Evolutionary conservation across 2,329 filamentous ascomycete genomes (phyloP).

Genomic region (Claviceps sp.): DNA sequence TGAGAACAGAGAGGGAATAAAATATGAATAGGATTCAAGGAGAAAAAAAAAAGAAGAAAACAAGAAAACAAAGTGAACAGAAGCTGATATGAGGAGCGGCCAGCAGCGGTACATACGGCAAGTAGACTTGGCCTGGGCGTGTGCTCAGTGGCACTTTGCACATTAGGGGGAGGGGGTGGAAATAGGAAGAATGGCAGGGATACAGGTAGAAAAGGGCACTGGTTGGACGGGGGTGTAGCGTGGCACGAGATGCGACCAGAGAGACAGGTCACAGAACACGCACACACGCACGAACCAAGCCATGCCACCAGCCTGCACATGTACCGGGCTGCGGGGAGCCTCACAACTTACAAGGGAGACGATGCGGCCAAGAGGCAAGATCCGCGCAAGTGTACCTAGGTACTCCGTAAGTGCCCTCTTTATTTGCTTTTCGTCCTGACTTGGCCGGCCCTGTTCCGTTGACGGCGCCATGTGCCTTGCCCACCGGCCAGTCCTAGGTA

Average conservation of each 20-base stretch:
- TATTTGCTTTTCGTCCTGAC: no score
- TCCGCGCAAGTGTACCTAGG: no score
- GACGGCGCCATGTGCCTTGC: no score
- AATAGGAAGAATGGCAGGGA: background rate
- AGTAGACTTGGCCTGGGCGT: no score
- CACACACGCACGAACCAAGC: background rate
- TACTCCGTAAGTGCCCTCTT: no score
- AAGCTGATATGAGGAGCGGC: background rate
- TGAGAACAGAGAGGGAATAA: background rate
- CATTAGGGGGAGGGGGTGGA: no score
- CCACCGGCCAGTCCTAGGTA: no score
- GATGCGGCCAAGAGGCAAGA: background rate
- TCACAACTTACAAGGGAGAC: background rate
- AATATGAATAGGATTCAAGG: background rate
- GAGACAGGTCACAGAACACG: background rate
- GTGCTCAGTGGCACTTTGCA: no score
- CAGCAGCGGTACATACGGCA: no score
- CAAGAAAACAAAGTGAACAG: background rate
- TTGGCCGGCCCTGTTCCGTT: no score
- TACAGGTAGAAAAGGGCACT: background rate
- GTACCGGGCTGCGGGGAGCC: background rate
- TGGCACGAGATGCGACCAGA: constrained; percentile 6
- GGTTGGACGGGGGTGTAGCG: constrained; percentile 6
- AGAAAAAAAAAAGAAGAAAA: background rate
- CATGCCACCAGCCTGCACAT: background rate